Percentiles rank a stretch among this genome's conserved stretches.
Conservation (phyloP, 2,329 filamentous ascomycete species). For the Pseudocercospora crystallina region DNA sequence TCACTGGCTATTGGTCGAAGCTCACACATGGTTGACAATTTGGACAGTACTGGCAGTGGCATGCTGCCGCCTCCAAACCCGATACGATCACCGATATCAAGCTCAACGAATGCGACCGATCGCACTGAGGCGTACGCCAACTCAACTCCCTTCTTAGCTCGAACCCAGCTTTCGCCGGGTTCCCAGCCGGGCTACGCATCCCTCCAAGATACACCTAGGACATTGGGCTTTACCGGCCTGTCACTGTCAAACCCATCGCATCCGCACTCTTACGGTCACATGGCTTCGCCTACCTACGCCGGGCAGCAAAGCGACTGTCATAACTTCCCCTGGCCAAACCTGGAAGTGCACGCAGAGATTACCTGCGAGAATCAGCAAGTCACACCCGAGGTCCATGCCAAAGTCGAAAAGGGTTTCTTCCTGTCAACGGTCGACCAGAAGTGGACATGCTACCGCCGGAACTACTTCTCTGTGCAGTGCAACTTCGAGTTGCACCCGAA, state of each 20-base stretch:
- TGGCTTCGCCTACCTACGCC: constrained; percentile 33
- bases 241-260: constrained; percentile 25
- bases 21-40: constrained; percentile 31
- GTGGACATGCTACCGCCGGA: constrained; percentile 90
- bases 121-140: constrained; percentile 28
- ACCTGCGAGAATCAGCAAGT: constrained; percentile 61
- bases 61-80: constrained; percentile 30
- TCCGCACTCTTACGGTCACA: constrained; percentile 20
- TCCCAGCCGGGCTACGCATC: constrained; percentile 29
- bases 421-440: constrained; percentile 65
- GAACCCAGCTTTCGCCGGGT: constrained; percentile 30
- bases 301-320: constrained; percentile 30
- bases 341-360: constrained; percentile 59
- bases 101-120: constrained; percentile 28
- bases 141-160: constrained; percentile 28
- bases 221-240: constrained; percentile 25
- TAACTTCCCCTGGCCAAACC: constrained; percentile 47
- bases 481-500: constrained; percentile 71
- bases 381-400: constrained; percentile 72
- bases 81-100: constrained; percentile 29
- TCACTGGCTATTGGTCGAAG: constrained; percentile 18
- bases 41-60: constrained; percentile 28
- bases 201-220: constrained; percentile 35
- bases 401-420: constrained; percentile 89
- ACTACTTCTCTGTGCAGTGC: constrained; percentile 85